These are phyloP conservation scores for Salix suchowensis DNA, from an alignment of 345 rosid genomes.

Conservation along the genomic window DNA sequence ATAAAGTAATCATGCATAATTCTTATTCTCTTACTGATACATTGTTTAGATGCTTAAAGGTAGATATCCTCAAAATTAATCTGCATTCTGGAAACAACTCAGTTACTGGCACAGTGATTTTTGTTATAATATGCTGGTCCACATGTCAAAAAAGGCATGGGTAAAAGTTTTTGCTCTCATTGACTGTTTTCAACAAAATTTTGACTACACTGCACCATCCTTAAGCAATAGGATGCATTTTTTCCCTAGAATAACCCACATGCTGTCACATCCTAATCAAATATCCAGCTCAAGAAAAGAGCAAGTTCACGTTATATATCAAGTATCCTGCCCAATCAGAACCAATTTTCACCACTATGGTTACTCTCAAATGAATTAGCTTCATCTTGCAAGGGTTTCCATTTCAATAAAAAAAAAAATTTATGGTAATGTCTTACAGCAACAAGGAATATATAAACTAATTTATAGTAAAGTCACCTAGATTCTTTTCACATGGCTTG, in stretches of 20 bases:
- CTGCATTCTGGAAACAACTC: neutral
- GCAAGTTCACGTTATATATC: neutral
- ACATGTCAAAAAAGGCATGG: neutral
- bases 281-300: neutral
- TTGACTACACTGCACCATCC: neutral
- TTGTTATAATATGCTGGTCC: neutral
- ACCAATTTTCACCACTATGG: neutral
- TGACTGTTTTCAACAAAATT: neutral
- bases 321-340: neutral
- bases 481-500: conserved; percentile 97
- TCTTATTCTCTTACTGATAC: neutral
- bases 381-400: neutral
- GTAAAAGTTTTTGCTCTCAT: neutral
- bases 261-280: neutral
- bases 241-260: neutral
- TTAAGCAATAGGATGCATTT: neutral
- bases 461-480: conserved; percentile 42
- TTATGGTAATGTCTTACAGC: neutral
- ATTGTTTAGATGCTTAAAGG: neutral
- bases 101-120: neutral
- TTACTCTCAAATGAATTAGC: neutral
- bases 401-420: neutral
- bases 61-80: neutral
- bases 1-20: neutral
- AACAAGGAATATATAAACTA: neutral